These are phyloP conservation scores for Candida pseudoglaebosa DNA, from an alignment of 805 yeast genomes.

Conservation along the genomic window DNA sequence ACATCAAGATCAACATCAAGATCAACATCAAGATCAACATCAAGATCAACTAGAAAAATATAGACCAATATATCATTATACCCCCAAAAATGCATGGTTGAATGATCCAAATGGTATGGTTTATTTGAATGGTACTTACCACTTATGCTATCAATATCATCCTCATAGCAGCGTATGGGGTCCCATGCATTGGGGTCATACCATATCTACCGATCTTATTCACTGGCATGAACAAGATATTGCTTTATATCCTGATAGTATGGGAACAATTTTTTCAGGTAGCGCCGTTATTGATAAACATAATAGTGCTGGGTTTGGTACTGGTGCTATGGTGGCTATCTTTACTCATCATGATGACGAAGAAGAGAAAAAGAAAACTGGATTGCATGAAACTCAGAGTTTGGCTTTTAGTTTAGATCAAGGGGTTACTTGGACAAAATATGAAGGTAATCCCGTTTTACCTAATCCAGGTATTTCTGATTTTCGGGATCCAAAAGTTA, in stretches of 20 bases:
- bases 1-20: too few species aligned
- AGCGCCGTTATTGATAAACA: background rate
- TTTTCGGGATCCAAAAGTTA: background rate
- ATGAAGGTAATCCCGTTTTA: background rate
- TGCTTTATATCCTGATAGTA: background rate
- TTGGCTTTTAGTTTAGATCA: background rate
- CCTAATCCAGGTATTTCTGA: background rate
- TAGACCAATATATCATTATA: slow-evolving; percentile 21
- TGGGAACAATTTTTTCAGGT: background rate
- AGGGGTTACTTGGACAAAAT: background rate
- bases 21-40: too few species aligned
- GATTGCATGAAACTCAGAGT: background rate
- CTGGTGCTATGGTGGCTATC: background rate
- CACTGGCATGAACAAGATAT: slow-evolving; percentile 20
- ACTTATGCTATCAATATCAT: slow-evolving; percentile 36
- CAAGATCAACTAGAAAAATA: too few species aligned
- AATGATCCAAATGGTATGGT: slow-evolving; percentile 44
- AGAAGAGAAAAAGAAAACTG: background rate
- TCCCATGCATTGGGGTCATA: slow-evolving; percentile 41
- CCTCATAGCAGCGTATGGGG: slow-evolving; percentile 28
- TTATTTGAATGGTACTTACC: slow-evolving; percentile 30
- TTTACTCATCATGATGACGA: too few species aligned
- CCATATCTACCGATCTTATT: slow-evolving; percentile 29
- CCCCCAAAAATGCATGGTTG: slow-evolving; percentile 37
- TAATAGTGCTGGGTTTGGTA: background rate